phyloP scores from a whole-genome alignment of 495 filamentous ascomycete genomes.

The Articulospora tetracladia region DNA sequence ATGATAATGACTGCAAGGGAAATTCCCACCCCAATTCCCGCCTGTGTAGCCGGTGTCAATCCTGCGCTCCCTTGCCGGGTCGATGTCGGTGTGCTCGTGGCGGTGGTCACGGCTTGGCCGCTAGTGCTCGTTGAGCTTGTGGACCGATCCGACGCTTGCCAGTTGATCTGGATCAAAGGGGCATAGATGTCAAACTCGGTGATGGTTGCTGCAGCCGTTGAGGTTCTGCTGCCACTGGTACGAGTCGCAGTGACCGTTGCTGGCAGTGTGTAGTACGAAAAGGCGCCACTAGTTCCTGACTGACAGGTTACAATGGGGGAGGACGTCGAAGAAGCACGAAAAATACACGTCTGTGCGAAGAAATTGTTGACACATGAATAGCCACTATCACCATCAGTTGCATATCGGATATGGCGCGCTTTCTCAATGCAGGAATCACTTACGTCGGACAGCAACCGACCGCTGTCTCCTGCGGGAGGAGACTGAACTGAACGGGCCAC shows the following conservation, averaged over 20 bases:
- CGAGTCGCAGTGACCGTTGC: neutral
- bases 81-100: neutral
- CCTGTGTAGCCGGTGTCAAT: neutral
- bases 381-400: neutral
- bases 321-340: neutral
- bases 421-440: neutral
- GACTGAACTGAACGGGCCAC: slow-evolving; percentile 1
- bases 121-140: neutral
- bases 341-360: slow-evolving; percentile 5
- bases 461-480: neutral
- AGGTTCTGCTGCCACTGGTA: neutral
- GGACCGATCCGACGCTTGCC: slow-evolving; percentile 2
- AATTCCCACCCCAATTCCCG: neutral
- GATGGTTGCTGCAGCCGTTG: neutral
- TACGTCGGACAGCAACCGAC: slow-evolving; percentile 1
- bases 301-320: neutral
- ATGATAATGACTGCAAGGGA: neutral
- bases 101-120: neutral
- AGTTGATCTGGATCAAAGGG: slow-evolving; percentile 11
- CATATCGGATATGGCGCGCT: too few relatives aligned
- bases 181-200: slow-evolving; percentile 2
- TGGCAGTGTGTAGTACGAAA: neutral
- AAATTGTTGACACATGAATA: neutral
- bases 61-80: neutral
- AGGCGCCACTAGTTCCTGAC: neutral